These are phyloP conservation scores for Aspergillus pseudonomiae DNA, from an alignment of 2,329 filamentous ascomycete genomes.

Conservation along the genomic window DNA sequence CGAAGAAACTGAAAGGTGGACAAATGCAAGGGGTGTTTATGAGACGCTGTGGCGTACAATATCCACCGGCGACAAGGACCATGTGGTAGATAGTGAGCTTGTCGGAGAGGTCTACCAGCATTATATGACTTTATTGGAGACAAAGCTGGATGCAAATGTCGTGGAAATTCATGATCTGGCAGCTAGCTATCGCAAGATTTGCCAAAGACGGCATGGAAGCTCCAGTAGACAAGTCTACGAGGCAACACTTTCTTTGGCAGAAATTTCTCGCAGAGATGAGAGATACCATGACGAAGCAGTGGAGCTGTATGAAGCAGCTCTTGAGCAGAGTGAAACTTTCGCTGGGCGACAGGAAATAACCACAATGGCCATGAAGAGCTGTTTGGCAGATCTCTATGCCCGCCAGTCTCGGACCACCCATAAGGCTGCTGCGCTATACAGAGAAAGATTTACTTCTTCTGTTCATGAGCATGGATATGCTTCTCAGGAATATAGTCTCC, in stretches of 20 bases:
- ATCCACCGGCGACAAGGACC: neutral
- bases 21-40: neutral
- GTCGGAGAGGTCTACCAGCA: neutral
- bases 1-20: neutral
- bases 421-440: constrained; percentile 1
- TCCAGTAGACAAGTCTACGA: neutral
- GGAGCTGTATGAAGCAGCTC: neutral
- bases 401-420: neutral
- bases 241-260: neutral
- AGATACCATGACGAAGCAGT: constrained; percentile 5
- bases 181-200: constrained; percentile 2
- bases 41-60: neutral
- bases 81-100: neutral
- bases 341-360: neutral
- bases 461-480: neutral
- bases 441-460: neutral
- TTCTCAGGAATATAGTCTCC: neutral
- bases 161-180: constrained; percentile 1
- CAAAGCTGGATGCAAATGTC: neutral
- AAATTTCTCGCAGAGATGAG: neutral
- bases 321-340: neutral
- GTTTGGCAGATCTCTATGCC: neutral
- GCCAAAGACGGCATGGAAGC: neutral
- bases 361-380: neutral
- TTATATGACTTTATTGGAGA: constrained; percentile 1